A percentile compares a stretch with the other conserved stretches of the same genome.
These are phyloP conservation scores for Colletotrichum truncatum DNA, from an alignment of 2,329 filamentous ascomycete genomes.

Conservation along the genomic window DNA sequence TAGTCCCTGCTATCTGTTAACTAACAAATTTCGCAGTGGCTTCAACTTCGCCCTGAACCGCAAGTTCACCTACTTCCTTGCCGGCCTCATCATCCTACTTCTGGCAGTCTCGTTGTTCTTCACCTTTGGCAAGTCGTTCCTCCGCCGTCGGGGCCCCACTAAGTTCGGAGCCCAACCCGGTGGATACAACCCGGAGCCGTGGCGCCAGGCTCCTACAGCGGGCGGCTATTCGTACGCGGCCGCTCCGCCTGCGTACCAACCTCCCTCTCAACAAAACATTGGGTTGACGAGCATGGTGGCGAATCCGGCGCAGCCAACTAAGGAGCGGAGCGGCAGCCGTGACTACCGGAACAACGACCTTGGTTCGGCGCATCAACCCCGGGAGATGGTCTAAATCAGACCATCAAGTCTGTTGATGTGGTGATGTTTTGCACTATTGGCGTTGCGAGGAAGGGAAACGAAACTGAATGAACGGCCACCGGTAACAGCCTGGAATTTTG, in stretches of 20 bases:
- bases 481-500: not conserved
- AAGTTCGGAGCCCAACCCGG: conserved; percentile 20
- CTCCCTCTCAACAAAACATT: conserved; percentile 25
- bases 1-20: not conserved
- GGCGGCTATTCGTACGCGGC: conserved; percentile 19
- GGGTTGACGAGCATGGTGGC: conserved; percentile 26
- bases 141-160: conserved; percentile 25
- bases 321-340: conserved; percentile 26
- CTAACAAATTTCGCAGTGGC: conserved; percentile 51
- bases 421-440: not conserved
- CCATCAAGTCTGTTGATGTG: not conserved
- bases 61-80: conserved; percentile 57
- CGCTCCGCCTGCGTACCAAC: conserved; percentile 23
- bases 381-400: conserved; percentile 24
- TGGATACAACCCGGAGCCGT: conserved; percentile 31
- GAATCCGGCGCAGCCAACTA: conserved; percentile 13
- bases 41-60: conserved; percentile 64
- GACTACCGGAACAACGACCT: conserved; percentile 26
- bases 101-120: conserved; percentile 47
- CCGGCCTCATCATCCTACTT: conserved; percentile 53
- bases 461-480: not conserved
- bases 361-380: conserved; percentile 26
- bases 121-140: conserved; percentile 40
- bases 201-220: conserved; percentile 18
- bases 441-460: not conserved